Base-by-base conservation (phyloP, 78 protist genomes). In the Chrysochromulina tobinii region DNA sequence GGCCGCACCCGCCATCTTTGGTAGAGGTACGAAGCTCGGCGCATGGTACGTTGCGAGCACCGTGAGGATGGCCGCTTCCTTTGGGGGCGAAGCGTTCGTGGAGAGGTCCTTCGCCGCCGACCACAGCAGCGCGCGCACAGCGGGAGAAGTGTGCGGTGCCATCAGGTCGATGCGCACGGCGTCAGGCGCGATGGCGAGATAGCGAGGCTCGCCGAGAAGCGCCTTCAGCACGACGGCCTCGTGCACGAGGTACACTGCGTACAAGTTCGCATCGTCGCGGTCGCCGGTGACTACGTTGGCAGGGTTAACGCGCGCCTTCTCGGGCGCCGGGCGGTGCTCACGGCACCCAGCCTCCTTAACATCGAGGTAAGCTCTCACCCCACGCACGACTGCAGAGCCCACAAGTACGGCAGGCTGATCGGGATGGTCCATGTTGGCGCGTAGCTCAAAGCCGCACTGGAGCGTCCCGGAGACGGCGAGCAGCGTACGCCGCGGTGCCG, bases 391-490 rank as follows among this genome's bases (percentile, higher is more conserved):
- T 0, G 87, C 87, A 17, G n/a, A 1, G 18, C 87, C 87, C 0
- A 79, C 51, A 51, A 79, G 61, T 0, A 79, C 6, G 9, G 87
- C 87, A 1, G 57, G 64, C 17, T 1, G 0, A 14, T 54, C 64
- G 3, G 87, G 50, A 6, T 20, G 64, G 64, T 79, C 87, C 18
- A 79, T 27, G 87, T 79, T 79, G 48, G 8, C 21, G 17, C 87
- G 23, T 23, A 79, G 87, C 87, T 79, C 87, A 18, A 79, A 79
- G 0, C 87, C 87, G 48, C 23, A 25, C 61, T 79, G 87, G 3
- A 79, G 87, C 61, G 87, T 79, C 15, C 87, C 87, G 17, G 64
- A 54, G 54, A 79, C 87, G 17, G 87, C 87, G 61, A 79, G 87
- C 8, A 79, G 64, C 27, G 79, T 69, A 11, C 55, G 38, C 64